Conservation (phyloP, 768 basidiomycete genomes). For the Hydnum rufescens region DNA sequence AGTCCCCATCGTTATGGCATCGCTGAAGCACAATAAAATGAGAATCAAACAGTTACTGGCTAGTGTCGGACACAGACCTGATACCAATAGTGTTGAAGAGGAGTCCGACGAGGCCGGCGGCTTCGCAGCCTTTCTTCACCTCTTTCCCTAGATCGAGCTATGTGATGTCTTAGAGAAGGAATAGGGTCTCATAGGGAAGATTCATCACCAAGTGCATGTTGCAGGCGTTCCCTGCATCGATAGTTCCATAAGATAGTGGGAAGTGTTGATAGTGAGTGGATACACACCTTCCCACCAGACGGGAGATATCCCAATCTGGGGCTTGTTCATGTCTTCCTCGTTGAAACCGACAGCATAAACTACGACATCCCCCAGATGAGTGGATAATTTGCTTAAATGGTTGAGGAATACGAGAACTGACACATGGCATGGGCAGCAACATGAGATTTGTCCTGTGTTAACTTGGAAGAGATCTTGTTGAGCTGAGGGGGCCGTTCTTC, state of each 20-base stretch:
- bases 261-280: slow-evolving; percentile 1
- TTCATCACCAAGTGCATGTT: slow-evolving; percentile 55
- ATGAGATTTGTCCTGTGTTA: slow-evolving; percentile 58
- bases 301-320: slow-evolving; percentile 79
- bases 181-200: too few species aligned
- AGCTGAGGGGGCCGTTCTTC: slow-evolving; percentile 21
- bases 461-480: slow-evolving; percentile 52
- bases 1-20: slow-evolving; percentile 80
- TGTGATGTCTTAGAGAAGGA: neutral
- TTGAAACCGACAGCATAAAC: slow-evolving; percentile 64
- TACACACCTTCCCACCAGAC: slow-evolving; percentile 81
- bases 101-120: slow-evolving; percentile 62
- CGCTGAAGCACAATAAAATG: slow-evolving; percentile 22
- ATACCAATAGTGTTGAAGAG: slow-evolving; percentile 76
- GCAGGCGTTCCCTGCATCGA: slow-evolving; percentile 53
- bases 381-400: neutral
- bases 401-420: slow-evolving; percentile 21
- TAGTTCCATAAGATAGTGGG: slow-evolving; percentile 2
- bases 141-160: slow-evolving; percentile 62
- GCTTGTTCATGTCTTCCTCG: slow-evolving; percentile 66
- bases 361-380: slow-evolving; percentile 14
- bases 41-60: neutral
- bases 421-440: slow-evolving; percentile 67
- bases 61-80: slow-evolving; percentile 27
- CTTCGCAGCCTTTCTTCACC: slow-evolving; percentile 65